Evolutionary conservation across 2,329 filamentous ascomycete species (phyloP), one percentile per base, ranked within the genome.

Genomic region (Ceratocystis colombiana): DNA sequence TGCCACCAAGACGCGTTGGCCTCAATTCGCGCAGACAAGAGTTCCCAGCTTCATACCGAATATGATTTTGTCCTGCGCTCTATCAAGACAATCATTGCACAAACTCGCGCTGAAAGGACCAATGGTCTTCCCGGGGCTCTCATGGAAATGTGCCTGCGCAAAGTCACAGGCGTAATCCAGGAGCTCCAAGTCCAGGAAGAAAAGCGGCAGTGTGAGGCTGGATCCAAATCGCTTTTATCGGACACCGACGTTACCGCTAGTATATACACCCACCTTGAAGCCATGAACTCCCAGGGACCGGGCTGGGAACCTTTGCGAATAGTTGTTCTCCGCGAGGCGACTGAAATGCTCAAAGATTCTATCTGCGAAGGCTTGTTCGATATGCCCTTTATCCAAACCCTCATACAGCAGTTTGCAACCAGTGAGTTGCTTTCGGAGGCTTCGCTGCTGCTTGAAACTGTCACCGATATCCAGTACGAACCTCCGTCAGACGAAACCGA

Each of bases 241-340:
- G 64, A 63, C 30, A 44, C 15, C 25, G 41, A 63, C 46, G n/a
- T 53, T 15, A 25, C 71, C 2, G 70, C 70, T 12, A 73, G 75
- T 30, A 69, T 77, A 25, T 76, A 76, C 53, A 71, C 70, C 5
- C 74, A 76, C 61, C 71, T 77, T 2, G 74, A 76, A 53, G 69
- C 68, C 3, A 74, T 75, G 20, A 67, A 69, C 5, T 46, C 64
- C 3, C 48, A 59, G 8, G 69, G 63, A 10, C 61, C 65, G 12
- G 75, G 74, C n/a, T 76, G 75, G 75, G 70, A 71, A 22, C 73
- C 75, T 4, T 65, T 77, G 41, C 73, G 72, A 61, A 67, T 74
- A 37, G 71, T 75, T 17, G 69, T 75, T 30, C 73, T 73, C 33
- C 71, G 72, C 20, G 75, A 77, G 62, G 71, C 71, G 7, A 69